Conservation (phyloP, 768 basidiomycete species). For the Leccinum uliginosum region DNA sequence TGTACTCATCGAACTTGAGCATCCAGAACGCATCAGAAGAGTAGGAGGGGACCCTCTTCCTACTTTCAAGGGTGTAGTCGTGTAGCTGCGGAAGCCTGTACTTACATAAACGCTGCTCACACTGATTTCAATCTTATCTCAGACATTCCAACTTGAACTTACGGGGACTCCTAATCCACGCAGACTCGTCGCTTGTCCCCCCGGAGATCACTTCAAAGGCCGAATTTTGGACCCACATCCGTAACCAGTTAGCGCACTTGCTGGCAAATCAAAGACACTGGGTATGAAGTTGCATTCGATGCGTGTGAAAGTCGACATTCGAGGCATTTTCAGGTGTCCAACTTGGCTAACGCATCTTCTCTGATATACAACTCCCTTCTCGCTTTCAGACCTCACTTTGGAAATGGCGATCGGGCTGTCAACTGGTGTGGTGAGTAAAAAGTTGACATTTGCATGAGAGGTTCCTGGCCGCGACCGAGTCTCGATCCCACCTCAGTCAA, state of each 20-base stretch:
- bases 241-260: constrained; percentile 55
- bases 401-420: constrained; percentile 57
- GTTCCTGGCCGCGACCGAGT: neutral
- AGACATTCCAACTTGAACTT: neutral
- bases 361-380: constrained; percentile 75
- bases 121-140: neutral
- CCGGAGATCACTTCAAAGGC: constrained; percentile 61
- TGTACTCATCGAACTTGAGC: constrained; percentile 22
- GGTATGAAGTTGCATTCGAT: constrained; percentile 44
- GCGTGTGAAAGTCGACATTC: constrained; percentile 1
- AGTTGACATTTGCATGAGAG: neutral
- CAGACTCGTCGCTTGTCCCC: constrained; percentile 75
- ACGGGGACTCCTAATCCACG: constrained; percentile 72
- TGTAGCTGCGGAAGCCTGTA: neutral
- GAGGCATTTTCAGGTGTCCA: constrained; percentile 57
- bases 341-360: constrained; percentile 79
- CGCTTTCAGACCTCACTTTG: constrained; percentile 64
- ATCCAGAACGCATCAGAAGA: constrained; percentile 26
- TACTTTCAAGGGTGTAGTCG: neutral
- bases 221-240: constrained; percentile 79
- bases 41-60: constrained; percentile 4
- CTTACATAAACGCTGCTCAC: constrained; percentile 11
- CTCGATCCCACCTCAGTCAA: neutral
- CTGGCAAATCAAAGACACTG: constrained; percentile 70
- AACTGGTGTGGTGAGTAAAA: constrained; percentile 86